These are phyloP conservation scores for Plasmodium knowlesi DNA, from an alignment of 169 alveolate genomes.

Conservation along the genomic window DNA sequence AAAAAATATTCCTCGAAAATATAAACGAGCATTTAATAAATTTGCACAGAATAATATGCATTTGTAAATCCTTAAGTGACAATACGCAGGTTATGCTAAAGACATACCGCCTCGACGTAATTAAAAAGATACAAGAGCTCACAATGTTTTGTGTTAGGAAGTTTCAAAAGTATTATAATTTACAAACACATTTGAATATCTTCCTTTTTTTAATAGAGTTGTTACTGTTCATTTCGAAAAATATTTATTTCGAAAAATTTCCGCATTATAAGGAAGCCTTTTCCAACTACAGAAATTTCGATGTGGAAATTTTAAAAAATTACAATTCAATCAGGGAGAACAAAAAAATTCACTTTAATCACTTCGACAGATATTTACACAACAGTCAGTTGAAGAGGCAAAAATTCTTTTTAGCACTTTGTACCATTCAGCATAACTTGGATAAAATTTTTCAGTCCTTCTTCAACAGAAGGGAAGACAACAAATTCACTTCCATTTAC, in stretches of 20 bases:
- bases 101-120: background rate
- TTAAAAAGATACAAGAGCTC: background rate
- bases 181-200: constrained; percentile 42
- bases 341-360: constrained; percentile 24
- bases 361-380: constrained; percentile 32
- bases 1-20: constrained; percentile 30
- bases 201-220: constrained; percentile 24
- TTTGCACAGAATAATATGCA: constrained; percentile 13
- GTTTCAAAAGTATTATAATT: constrained; percentile 23
- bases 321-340: background rate
- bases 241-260: constrained; percentile 62
- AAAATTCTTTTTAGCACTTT: constrained; percentile 6
- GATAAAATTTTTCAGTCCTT: constrained; percentile 8
- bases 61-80: constrained; percentile 18
- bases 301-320: constrained; percentile 42
- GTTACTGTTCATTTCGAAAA: constrained; percentile 54
- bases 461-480: background rate
- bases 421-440: constrained; percentile 1
- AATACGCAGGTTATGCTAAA: background rate
- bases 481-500: background rate
- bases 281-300: constrained; percentile 26
- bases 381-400: constrained; percentile 14
- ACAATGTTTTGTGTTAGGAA: background rate
- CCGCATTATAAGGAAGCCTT: constrained; percentile 67
- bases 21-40: constrained; percentile 50